Evolutionary conservation across 2,329 filamentous ascomycete species (phyloP), one percentile per base, ranked within the genome.

Genomic region (Aspergillus ibericus): DNA sequence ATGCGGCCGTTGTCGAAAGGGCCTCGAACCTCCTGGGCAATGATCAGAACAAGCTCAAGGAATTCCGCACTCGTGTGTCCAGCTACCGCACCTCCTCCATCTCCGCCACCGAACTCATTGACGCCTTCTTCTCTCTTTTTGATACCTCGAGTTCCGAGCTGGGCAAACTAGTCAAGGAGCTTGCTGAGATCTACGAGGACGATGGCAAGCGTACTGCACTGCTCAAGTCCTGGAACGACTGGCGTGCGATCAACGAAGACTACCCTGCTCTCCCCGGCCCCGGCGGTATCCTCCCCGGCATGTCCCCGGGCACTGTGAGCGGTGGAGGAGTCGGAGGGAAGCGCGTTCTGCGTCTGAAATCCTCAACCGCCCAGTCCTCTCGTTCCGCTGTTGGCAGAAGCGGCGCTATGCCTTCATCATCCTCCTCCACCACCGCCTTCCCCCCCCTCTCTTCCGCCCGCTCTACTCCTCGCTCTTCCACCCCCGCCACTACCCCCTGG

Each of bases 191-290:
- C 10, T 98, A 95, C 67, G 93, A 99, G 66, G 89, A 96, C 66
- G 83, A 88, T 51, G 72, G 75, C 16, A 96, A 96, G 72, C 86
- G 86, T 1, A 87, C 89, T 53, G 82, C 80, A 0, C 79, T 99
- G 3, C 84, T 92, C 25, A 89, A 89, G 68, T 91, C 93, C 1
- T 97, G 93, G 92, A 91, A 92, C 66, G 91, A 96, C 75, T 97
- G 93, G 91, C 91, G 91, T 48, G 92, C 92, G 36, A 95, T 96
- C 77, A 96, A 96, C 65, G 93, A 97, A 75, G 93, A 97, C 72
- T 98, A 97, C 66, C 93, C 93, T 0, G 91, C 90, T 1, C 80
- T 98, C 0, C 93, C 93, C 1, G 89, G 89, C 0, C 83, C 91
- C 0, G 84, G 85, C 55, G 88, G 89, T 52, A 85, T 88, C 75